Base-by-base conservation (phyloP, 2,329 filamentous ascomycete genomes). In the Fusarium camptoceras region DNA sequence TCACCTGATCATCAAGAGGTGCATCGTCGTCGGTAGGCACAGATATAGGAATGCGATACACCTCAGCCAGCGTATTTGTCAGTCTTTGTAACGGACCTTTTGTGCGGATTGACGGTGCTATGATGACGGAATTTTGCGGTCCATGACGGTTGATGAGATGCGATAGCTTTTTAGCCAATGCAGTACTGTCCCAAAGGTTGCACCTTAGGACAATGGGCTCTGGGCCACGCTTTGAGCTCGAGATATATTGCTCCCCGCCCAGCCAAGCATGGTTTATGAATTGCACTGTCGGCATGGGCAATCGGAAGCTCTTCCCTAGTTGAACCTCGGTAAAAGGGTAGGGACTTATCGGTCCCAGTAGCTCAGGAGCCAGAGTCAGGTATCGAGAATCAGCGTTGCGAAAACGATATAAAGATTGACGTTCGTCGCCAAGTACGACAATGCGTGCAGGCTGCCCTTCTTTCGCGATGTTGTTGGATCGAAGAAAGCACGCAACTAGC, bases 351-450 rank as follows among this genome's bases (percentile, higher is more conserved):
- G 63, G 46, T 12, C 64, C 63, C 0, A 78, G 47, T 8, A 76
- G 30, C 14, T 73, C 54, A 11, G 74, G 64, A 12, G 73, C 70
- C 10, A 73, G 42, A 34, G 71, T 74, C 2, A 79, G 66, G 50
- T 72, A 78, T 18, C 77, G 72, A 15, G 68, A 43, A 24, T 79
- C 76, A 7, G 77, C 76, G 18, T 69, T 74, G 5, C 71, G 71
- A 37, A 76, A 79, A 18, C 54, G 61, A 24, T 75, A 77, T 22
- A 79, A 76, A 14, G 74, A 70, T 55, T 79, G 76, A 8, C 75
- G 64, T 50, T 79, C 76, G 28, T 79, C 76, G 12, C 77, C 77
- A 7, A 79, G 72, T 11, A 73, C 65, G 18, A 79, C 73, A 14
- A 79, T 58, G 5, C 60, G 72, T 6, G 74, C 67, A 14, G 68